phyloP scores from a whole-genome alignment of 2,329 filamentous ascomycete genomes.

The Trichoderma gracile region DNA sequence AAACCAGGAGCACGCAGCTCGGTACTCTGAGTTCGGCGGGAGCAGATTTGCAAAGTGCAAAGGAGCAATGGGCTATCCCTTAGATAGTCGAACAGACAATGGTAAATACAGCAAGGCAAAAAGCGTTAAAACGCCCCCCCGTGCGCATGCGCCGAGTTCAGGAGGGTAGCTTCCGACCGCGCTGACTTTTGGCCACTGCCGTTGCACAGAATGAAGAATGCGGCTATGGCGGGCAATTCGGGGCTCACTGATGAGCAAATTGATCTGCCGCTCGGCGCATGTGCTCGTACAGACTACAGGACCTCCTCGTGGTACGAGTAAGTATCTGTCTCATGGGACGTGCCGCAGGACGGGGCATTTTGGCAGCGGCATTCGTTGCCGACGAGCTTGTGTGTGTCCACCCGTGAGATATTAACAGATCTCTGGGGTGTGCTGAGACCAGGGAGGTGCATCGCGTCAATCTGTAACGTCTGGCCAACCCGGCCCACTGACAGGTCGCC shows the following conservation, averaged over 20 bases:
- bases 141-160: not conserved
- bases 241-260: not conserved
- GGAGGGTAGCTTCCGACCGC: not conserved
- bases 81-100: not conserved
- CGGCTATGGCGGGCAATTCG: not conserved
- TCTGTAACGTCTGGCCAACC: conserved; percentile 19
- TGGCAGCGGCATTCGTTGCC: conserved; percentile 22
- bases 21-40: no score
- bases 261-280: not conserved
- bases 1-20: conserved; percentile 16
- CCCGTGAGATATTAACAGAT: conserved; percentile 14
- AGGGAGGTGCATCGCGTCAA: conserved; percentile 14
- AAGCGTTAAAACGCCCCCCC: not conserved
- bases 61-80: not conserved
- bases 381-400: conserved; percentile 17
- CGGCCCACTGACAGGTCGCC: conserved; percentile 17
- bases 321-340: conserved; percentile 5
- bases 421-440: conserved; percentile 19
- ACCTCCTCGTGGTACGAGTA: not conserved
- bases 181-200: not conserved
- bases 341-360: conserved; percentile 21
- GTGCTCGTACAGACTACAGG: no score
- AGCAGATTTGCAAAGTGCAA: not conserved
- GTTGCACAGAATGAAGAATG: not conserved
- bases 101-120: conserved; percentile 6